phyloP scores from a whole-genome alignment of 2,329 filamentous ascomycete species.

The Biscogniauxia mediterranea region DNA sequence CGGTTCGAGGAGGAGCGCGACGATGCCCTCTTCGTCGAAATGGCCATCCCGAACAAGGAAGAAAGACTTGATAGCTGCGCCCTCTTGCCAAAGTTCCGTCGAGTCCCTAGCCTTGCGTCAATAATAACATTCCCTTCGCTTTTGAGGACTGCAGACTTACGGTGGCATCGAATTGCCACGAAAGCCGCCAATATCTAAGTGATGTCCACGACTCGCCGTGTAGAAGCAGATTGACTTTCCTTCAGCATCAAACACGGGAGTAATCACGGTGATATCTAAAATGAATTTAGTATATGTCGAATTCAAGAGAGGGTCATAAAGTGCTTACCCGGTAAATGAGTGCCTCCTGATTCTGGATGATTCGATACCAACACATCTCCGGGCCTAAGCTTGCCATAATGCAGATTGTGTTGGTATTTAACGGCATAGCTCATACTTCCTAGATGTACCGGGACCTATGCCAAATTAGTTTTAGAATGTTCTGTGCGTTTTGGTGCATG shows the following conservation, averaged over 20 bases:
- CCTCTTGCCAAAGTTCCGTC: slow-evolving; percentile 43
- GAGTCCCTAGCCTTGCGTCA: slow-evolving; percentile 17
- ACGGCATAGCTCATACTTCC: slow-evolving; percentile 76
- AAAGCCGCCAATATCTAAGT: slow-evolving; percentile 44
- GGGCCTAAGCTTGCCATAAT: slow-evolving; percentile 59
- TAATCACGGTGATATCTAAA: slow-evolving; percentile 15
- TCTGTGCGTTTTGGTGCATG: not conserved
- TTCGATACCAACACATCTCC: slow-evolving; percentile 17
- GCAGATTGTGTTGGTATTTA: slow-evolving; percentile 64
- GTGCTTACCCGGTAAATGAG: slow-evolving; percentile 10
- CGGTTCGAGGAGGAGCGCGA: slow-evolving; percentile 33
- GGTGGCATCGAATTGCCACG: slow-evolving; percentile 24
- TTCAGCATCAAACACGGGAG: slow-evolving; percentile 10
- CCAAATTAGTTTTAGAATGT: not conserved
- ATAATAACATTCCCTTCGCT: not conserved
- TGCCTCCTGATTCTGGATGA: slow-evolving; percentile 17
- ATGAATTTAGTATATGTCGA: not conserved
- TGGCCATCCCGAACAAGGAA: slow-evolving; percentile 37
- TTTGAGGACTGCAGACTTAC: slow-evolving; percentile 3
- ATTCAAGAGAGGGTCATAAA: not conserved
- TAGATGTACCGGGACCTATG: slow-evolving; percentile 66
- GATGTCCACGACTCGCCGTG: slow-evolving; percentile 23
- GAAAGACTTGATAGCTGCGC: slow-evolving; percentile 38
- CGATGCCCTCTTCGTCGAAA: slow-evolving; percentile 35
- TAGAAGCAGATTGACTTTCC: slow-evolving; percentile 22